Percentiles rank a stretch among this genome's conserved stretches.
phyloP scores from a whole-genome alignment of 257 asterid species.

The Anisodus acutangulus region DNA sequence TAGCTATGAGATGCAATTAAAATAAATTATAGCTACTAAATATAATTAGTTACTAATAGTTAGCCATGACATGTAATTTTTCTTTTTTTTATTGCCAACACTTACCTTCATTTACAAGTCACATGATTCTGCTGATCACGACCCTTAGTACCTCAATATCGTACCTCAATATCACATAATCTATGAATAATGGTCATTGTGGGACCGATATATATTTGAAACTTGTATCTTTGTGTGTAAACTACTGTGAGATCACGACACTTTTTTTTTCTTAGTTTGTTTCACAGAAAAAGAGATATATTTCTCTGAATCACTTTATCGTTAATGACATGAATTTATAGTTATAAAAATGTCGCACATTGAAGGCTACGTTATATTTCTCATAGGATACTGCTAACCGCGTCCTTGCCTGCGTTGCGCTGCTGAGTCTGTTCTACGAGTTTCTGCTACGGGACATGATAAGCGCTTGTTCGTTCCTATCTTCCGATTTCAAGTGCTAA shows the following conservation, averaged over 20 bases:
- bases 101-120: background rate
- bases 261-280: too few relatives aligned
- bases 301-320: background rate
- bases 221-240: background rate
- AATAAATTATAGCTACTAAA: too few relatives aligned
- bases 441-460: slow-evolving; percentile 97
- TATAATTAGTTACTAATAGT: too few relatives aligned
- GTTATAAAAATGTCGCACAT: too few relatives aligned
- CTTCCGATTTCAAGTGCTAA: too few relatives aligned
- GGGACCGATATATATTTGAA: background rate
- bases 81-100: background rate
- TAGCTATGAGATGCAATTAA: too few relatives aligned
- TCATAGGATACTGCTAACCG: slow-evolving; percentile 83
- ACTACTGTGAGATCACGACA: too few relatives aligned
- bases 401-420: slow-evolving; percentile 87
- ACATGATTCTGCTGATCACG: background rate
- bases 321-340: background rate
- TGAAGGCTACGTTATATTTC: background rate
- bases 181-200: background rate
- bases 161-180: background rate
- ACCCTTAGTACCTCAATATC: background rate
- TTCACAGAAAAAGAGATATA: too few relatives aligned
- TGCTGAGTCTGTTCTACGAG: slow-evolving; percentile 97
- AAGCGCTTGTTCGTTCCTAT: slow-evolving; percentile 68
- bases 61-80: too few relatives aligned